A percentile compares a stretch with the other conserved stretches of the same genome.
Evolutionary conservation across 106 monocot species (phyloP).

Genomic region (Hemerocallis citrina): DNA sequence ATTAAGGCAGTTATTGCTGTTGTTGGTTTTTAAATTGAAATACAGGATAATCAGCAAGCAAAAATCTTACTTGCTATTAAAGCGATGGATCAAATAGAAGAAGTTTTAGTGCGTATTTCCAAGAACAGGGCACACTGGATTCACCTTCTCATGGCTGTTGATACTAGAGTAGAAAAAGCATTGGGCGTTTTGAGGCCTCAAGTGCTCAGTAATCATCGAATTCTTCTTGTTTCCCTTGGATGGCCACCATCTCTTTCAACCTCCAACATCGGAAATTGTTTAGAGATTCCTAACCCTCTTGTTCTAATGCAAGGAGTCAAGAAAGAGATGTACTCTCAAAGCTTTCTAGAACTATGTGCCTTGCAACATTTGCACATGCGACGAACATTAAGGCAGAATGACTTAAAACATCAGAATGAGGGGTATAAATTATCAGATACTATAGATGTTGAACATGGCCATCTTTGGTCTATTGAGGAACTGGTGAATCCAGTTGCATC

Average conservation of each 20-base stretch:
- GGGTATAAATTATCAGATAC: neutral
- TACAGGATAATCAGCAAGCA: constrained; percentile 46
- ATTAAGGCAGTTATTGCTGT: neutral
- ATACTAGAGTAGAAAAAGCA: constrained; percentile 55
- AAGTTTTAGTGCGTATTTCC: constrained; percentile 19
- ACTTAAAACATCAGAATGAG: neutral
- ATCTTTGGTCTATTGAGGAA: constrained; percentile 79
- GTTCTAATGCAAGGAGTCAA: constrained; percentile 46
- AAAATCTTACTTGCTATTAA: constrained; percentile 42
- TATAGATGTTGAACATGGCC: constrained; percentile 4
- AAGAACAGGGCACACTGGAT: constrained; percentile 31
- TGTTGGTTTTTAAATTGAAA: neutral
- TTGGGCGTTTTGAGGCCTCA: constrained; percentile 54
- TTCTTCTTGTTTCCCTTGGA: constrained; percentile 50
- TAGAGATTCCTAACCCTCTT: constrained; percentile 41
- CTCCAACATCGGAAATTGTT: constrained; percentile 9
- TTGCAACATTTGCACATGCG: constrained; percentile 49
- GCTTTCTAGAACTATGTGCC: constrained; percentile 49
- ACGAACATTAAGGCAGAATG: constrained; percentile 13
- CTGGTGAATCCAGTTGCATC: constrained; percentile 41
- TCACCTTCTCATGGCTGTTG: constrained; percentile 50
- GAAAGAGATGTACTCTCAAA: constrained; percentile 41
- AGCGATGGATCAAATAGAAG: constrained; percentile 46
- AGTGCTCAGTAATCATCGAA: constrained; percentile 48
- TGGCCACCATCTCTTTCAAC: constrained; percentile 66